Conservation (phyloP, 805 yeast genomes). For the Danielia oregonensis region DNA sequence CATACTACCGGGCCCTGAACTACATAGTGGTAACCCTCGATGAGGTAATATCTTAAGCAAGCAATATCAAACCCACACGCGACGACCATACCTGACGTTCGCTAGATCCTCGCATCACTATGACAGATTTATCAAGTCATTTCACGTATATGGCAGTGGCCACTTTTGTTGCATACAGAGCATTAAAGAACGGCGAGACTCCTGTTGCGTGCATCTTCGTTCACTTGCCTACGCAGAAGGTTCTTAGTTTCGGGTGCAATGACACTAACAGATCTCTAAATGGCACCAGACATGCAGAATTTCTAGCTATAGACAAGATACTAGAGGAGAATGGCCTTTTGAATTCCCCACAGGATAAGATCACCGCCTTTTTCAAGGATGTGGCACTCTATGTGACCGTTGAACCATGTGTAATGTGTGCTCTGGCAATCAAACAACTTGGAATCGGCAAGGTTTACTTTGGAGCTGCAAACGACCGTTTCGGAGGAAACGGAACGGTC, state of each 20-base stretch:
- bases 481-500: conserved; percentile 96
- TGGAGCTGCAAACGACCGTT: conserved; percentile 93
- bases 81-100: too few relatives aligned
- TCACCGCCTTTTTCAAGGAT: conserved; percentile 43
- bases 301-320: conserved; percentile 61
- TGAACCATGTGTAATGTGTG: conserved; percentile 99
- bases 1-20: too few relatives aligned
- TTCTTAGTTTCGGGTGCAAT: conserved; percentile 78
- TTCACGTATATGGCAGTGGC: conserved; percentile 50
- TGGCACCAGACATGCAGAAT: conserved; percentile 93
- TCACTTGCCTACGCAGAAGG: conserved; percentile 29
- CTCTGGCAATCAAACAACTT: conserved; percentile 80
- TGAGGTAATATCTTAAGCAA: too few relatives aligned
- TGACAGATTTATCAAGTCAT: conserved; percentile 12
- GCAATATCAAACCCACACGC: too few relatives aligned
- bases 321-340: conserved; percentile 10
- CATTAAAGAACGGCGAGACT: conserved; percentile 65
- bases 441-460: conserved; percentile 71
- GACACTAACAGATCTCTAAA: conserved; percentile 80
- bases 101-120: too few relatives aligned
- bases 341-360: conserved; percentile 6
- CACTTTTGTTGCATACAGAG: conserved; percentile 55
- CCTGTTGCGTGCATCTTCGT: conserved; percentile 79
- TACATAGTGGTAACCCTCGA: too few relatives aligned
- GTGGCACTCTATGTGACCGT: conserved; percentile 86